These are phyloP conservation scores for Aspergillus viridinutans DNA, from an alignment of 2,329 filamentous ascomycete genomes.

Conservation along the genomic window DNA sequence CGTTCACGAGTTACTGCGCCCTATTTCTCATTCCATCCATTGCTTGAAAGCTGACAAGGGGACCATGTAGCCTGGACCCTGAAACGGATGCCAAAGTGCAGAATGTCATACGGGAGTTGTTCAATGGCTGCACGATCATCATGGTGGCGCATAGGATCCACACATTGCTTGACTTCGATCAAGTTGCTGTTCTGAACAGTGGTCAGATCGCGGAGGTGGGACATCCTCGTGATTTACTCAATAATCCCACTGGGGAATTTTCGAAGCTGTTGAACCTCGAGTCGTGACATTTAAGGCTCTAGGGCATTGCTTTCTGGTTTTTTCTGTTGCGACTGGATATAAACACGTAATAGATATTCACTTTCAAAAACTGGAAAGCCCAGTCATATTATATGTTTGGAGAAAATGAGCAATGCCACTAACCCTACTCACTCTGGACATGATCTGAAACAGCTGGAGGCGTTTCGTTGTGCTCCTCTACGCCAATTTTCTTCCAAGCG, in stretches of 20 bases:
- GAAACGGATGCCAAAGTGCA: conserved; percentile 14
- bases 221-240: conserved; percentile 6
- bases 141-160: conserved; percentile 16
- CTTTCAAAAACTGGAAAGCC: too few relatives aligned
- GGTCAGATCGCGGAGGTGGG: conserved; percentile 14
- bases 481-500: too few relatives aligned
- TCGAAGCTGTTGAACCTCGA: conserved; percentile 2
- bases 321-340: too few relatives aligned
- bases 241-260: conserved; percentile 2
- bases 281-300: not conserved
- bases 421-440: too few relatives aligned
- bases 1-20: not conserved
- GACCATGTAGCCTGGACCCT: not conserved
- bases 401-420: too few relatives aligned
- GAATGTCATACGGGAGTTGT: conserved; percentile 9
- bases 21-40: not conserved
- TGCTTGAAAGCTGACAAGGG: not conserved
- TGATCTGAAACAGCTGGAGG: too few relatives aligned
- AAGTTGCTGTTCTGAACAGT: conserved; percentile 10
- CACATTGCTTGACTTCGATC: conserved; percentile 16
- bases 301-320: too few relatives aligned
- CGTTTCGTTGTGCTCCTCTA: too few relatives aligned
- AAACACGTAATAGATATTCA: too few relatives aligned
- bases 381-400: too few relatives aligned
- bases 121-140: conserved; percentile 12